A percentile compares a stretch with the other conserved stretches of the same genome.
These are phyloP conservation scores for Limnomonas spitsbergensis DNA, from an alignment of 139 green algal genomes.

Conservation along the genomic window DNA sequence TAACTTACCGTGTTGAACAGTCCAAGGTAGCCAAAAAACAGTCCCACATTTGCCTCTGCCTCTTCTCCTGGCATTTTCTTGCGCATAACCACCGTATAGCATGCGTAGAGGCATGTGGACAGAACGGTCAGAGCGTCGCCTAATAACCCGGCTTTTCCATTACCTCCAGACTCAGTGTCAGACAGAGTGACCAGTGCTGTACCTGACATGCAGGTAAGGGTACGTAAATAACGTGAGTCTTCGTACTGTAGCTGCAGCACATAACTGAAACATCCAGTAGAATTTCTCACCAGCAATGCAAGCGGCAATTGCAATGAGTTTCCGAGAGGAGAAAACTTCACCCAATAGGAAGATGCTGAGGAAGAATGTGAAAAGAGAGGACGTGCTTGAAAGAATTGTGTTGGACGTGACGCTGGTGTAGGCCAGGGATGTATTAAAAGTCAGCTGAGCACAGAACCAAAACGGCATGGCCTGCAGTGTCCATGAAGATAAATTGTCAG, in stretches of 20 bases:
- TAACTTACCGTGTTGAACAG: conserved; percentile 5
- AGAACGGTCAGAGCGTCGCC: conserved; percentile 80
- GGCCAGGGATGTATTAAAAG: conserved; percentile 84
- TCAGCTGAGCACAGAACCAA: conserved; percentile 89
- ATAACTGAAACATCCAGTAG: no score
- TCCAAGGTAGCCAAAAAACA: conserved; percentile 20
- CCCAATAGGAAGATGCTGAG: conserved; percentile 44
- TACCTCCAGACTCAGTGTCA: conserved; percentile 12
- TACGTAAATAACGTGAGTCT: no score
- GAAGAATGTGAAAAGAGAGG: conserved; percentile 85
- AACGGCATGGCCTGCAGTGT: conserved; percentile 63
- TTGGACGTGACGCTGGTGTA: conserved; percentile 91
- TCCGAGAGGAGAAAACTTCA: conserved; percentile 56
- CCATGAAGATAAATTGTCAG: neutral
- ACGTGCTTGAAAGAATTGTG: conserved; percentile 87
- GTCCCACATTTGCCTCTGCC: conserved; percentile 41
- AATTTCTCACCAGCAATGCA: conserved; percentile 70
- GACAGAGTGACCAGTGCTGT: conserved; percentile 34
- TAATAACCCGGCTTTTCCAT: neutral
- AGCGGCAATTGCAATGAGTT: conserved; percentile 65
- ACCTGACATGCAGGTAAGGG: conserved; percentile 26
- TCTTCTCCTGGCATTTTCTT: conserved; percentile 56
- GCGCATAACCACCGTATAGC: conserved; percentile 79
- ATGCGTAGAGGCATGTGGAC: conserved; percentile 75
- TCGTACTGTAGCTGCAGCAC: no score